These are phyloP conservation scores for Umbelopsis sp. DNA, from an alignment of 192 early-diverging fungal genomes.

Conservation along the genomic window DNA sequence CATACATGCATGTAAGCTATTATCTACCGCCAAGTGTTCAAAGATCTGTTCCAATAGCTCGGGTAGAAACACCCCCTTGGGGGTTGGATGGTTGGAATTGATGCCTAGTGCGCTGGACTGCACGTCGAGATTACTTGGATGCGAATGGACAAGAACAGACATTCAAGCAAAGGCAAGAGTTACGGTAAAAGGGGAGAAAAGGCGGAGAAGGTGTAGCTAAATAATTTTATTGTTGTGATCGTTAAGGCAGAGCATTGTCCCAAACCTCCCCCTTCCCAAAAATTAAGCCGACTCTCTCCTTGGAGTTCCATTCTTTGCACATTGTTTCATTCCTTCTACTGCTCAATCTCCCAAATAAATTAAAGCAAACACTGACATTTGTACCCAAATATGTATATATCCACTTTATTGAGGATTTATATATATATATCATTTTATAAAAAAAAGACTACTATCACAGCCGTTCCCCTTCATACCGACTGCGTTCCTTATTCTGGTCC, in stretches of 20 bases:
- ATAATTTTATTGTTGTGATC: not conserved
- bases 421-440: not conserved
- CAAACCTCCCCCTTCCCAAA: not conserved
- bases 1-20: slow-evolving; percentile 24
- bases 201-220: not conserved
- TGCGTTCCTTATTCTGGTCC: slow-evolving; percentile 14
- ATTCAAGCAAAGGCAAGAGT: slow-evolving; percentile 2
- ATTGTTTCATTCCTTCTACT: slow-evolving; percentile 11
- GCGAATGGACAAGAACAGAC: not conserved
- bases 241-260: not conserved
- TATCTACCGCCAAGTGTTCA: not conserved
- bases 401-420: not conserved
- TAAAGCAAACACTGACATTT: not conserved
- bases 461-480: slow-evolving; percentile 6
- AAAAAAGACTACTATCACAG: not conserved
- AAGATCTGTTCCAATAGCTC: slow-evolving; percentile 14
- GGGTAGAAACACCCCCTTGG: slow-evolving; percentile 11
- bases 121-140: not conserved
- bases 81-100: not conserved
- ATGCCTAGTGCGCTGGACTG: not conserved
- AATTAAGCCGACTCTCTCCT: too few species aligned
- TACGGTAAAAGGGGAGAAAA: not conserved
- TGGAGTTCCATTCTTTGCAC: too few species aligned
- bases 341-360: not conserved
- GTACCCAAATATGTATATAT: slow-evolving; percentile 16